Conservation (phyloP, 345 rosid species). For the Gossypium arboreum region DNA sequence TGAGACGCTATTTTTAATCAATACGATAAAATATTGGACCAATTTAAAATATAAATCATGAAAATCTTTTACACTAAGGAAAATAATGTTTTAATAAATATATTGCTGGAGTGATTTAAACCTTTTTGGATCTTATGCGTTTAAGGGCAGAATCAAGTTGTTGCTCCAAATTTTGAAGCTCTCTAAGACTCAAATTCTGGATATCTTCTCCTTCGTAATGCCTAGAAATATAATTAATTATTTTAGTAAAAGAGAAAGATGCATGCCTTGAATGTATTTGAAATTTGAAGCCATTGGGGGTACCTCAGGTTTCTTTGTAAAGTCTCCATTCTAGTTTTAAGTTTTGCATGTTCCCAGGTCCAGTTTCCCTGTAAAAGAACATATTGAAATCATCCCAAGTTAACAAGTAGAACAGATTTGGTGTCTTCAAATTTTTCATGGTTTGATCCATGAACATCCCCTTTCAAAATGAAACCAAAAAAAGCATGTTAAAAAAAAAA, state of each 20-base stretch:
- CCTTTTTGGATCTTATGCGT: conserved; percentile 77
- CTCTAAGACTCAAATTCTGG: conserved; percentile 49
- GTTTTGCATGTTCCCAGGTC: conserved; percentile 81
- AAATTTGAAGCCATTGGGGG: not conserved
- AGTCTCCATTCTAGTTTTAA: conserved; percentile 82
- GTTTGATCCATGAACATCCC: no score
- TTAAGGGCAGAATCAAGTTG: conserved; percentile 83
- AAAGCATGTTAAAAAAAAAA: no score
- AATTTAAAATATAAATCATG: no score
- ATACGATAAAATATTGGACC: no score
- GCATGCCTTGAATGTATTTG: not conserved
- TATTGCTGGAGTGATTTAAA: conserved; percentile 15
- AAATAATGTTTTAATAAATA: no score
- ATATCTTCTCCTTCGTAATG: conserved; percentile 86
- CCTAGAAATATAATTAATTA: conserved; percentile 32
- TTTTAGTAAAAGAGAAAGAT: not conserved
- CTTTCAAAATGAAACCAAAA: no score
- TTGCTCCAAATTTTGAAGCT: conserved; percentile 65
- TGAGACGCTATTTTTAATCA: no score
- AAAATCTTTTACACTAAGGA: no score
- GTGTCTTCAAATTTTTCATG: no score
- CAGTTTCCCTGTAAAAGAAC: conserved; percentile 56
- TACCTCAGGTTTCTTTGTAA: conserved; percentile 80
- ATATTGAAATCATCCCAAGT: not conserved
- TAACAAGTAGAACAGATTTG: no score